Base-by-base conservation (phyloP, 139 green algal species). In the Tetratostichococcus sp. region DNA sequence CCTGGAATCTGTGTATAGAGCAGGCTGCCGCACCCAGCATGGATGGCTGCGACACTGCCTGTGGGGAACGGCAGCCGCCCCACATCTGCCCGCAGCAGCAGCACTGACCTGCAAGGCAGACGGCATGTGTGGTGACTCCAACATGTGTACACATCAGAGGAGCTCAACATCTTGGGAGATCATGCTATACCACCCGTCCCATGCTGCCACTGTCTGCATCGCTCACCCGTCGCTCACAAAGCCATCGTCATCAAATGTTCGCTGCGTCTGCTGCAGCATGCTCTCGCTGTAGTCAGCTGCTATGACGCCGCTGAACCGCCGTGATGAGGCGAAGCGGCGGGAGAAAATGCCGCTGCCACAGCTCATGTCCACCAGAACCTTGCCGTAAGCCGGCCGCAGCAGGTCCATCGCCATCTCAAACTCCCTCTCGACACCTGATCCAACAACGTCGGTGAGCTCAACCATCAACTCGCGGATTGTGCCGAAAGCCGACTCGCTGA, bases 291-390 rank as follows among this genome's bases (percentile, higher is more conserved):
- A 95, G 72, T 97, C 93, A 5, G 85, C 77, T 14, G 91, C 95
- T 8, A 98, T 81, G 16, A 98, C 86, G 17, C 79, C 77, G 0
- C 30, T 25, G 65, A 97, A 98, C 17, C 81, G 69, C 6, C 82
- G 81, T 35, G 78, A 90, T 26, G 35, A 67, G 0, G 87, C 85
- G 85, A 98, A 98, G 4, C 89, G 81, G 23, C 95, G 81, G 0
- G 92, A 82, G 80, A 98, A 98, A 6, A 98, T 84, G 19, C 95
- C 95, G 21, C 81, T 93, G 65, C 95, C 95, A 77, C 95, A 99
- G 67, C 80, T 92, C 79, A 95, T 85, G 82, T 99, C 95, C 31
- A 98, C 75, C 66, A 97, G 42, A 30, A 75, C 77, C 67, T 78
- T n/a, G 33, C 72, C 79, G 58, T 75, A 79, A 1, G 71, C 72